Evolutionary conservation across 2,329 filamentous ascomycete species (phyloP).

Genomic region (Penicillium brevicompactum): DNA sequence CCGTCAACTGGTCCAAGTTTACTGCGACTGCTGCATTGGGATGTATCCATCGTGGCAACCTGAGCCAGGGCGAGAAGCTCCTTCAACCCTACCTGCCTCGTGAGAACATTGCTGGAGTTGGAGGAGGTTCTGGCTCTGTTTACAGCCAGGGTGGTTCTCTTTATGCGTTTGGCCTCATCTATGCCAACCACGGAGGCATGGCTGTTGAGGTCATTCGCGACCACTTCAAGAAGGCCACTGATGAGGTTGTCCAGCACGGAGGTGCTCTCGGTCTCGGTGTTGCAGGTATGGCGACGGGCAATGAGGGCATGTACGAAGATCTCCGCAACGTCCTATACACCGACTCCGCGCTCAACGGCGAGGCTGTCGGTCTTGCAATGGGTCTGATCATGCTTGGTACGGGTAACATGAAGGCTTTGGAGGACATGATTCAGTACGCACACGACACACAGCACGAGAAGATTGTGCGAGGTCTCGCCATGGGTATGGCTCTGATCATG

Average conservation of each 20-base stretch:
- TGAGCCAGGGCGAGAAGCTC: slow-evolving; percentile 89
- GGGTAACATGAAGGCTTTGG: slow-evolving; percentile 88
- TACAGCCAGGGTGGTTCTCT: slow-evolving; percentile 96
- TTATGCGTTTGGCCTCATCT: slow-evolving; percentile 93
- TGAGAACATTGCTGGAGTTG: slow-evolving; percentile 59
- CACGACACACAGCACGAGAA: slow-evolving; percentile 99
- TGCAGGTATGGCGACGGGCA: slow-evolving; percentile 94
- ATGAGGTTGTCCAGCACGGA: slow-evolving; percentile 93
- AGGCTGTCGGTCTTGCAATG: slow-evolving; percentile 94
- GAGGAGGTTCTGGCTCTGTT: slow-evolving; percentile 78
- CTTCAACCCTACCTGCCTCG: slow-evolving; percentile 92
- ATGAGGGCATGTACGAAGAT: slow-evolving; percentile 86
- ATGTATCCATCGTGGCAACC: slow-evolving; percentile 94
- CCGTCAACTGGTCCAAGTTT: slow-evolving; percentile 99
- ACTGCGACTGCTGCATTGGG: slow-evolving; percentile 94
- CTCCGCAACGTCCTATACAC: slow-evolving; percentile 86
- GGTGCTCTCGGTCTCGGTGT: slow-evolving; percentile 93
- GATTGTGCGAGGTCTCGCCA: slow-evolving; percentile 90
- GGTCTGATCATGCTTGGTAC: slow-evolving; percentile 97
- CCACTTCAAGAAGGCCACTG: slow-evolving; percentile 52
- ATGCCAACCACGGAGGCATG: slow-evolving; percentile 93
- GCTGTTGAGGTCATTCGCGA: slow-evolving; percentile 59
- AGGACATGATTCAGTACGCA: slow-evolving; percentile 97
- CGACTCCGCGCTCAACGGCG: slow-evolving; percentile 94
- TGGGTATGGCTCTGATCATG: slow-evolving; percentile 99